Conservation (phyloP, 768 basidiomycete genomes). For the Sistotremastrum suecicum region DNA sequence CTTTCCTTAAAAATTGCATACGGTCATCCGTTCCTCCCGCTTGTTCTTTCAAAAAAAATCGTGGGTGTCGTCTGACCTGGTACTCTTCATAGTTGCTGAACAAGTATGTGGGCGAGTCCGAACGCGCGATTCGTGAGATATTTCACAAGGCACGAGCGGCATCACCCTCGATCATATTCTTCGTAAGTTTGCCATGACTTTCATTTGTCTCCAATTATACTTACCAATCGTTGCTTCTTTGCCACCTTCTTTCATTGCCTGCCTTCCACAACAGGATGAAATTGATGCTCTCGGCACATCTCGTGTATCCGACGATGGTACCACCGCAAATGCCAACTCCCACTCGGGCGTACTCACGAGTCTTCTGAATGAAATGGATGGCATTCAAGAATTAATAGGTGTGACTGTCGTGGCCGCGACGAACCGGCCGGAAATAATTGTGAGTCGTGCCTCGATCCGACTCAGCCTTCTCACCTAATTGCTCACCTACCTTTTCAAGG, state of each 20-base stretch:
- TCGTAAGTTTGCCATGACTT: conserved; percentile 39
- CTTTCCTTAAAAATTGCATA: neutral
- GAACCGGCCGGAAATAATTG: conserved; percentile 87
- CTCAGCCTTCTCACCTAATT: neutral
- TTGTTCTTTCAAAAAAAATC: conserved; percentile 1
- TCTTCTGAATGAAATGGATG: conserved; percentile 96
- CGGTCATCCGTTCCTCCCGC: neutral
- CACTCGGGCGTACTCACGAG: conserved; percentile 89
- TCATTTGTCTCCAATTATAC: neutral
- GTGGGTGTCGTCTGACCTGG: neutral
- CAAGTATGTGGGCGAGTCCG: conserved; percentile 97
- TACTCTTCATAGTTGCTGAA: conserved; percentile 57
- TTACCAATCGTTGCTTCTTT: neutral
- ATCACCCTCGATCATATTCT: conserved; percentile 92
- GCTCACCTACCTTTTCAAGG: conserved; percentile 31
- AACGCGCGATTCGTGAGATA: conserved; percentile 86
- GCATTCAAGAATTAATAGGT: conserved; percentile 84
- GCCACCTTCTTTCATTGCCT: too few relatives aligned
- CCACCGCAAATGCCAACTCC: conserved; percentile 36
- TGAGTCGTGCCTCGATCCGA: conserved; percentile 23
- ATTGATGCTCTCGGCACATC: conserved; percentile 87
- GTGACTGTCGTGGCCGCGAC: conserved; percentile 97
- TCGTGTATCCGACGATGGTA: conserved; percentile 39
- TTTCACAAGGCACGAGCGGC: conserved; percentile 92
- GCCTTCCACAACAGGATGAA: conserved; percentile 55